phyloP scores from a whole-genome alignment of 495 filamentous ascomycete species.

The Penicillium verhagenii region DNA sequence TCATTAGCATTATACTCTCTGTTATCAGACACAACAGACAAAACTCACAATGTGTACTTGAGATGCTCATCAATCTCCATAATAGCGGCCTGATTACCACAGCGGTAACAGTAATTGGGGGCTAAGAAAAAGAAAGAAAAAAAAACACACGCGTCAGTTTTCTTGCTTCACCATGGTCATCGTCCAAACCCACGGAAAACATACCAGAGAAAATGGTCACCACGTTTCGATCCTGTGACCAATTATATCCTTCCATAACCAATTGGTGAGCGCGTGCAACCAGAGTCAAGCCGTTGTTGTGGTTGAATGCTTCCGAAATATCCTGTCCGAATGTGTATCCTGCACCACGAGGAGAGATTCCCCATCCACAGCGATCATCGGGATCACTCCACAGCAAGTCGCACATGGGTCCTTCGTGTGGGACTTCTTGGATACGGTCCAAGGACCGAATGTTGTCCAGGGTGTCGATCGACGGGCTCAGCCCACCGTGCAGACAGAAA shows the following conservation, averaged over 20 bases:
- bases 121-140: no score
- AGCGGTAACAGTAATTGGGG: conserved; percentile 97
- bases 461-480: conserved; percentile 95
- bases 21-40: background rate
- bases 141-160: conserved; percentile 4
- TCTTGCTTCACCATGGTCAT: background rate
- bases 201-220: conserved; percentile 98
- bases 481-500: conserved; percentile 96
- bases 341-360: conserved; percentile 93
- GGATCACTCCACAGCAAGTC: conserved; percentile 97
- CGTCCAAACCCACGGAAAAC: conserved; percentile 13
- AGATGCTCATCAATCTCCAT: conserved; percentile 99
- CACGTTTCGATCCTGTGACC: conserved; percentile 94
- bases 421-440: conserved; percentile 96
- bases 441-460: conserved; percentile 96
- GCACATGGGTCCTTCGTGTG: conserved; percentile 98
- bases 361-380: conserved; percentile 98
- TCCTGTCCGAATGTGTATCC: conserved; percentile 99
- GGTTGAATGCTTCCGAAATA: conserved; percentile 99
- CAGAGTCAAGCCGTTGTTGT: conserved; percentile 97
- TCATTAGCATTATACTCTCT: conserved; percentile 13
- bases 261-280: conserved; percentile 93
- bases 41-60: conserved; percentile 98
- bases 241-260: conserved; percentile 98
- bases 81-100: conserved; percentile 97